Evolutionary conservation across 2,329 filamentous ascomycete genomes (phyloP), one percentile per base, ranked within the genome.

Genomic region (Aspergillus candidus): DNA sequence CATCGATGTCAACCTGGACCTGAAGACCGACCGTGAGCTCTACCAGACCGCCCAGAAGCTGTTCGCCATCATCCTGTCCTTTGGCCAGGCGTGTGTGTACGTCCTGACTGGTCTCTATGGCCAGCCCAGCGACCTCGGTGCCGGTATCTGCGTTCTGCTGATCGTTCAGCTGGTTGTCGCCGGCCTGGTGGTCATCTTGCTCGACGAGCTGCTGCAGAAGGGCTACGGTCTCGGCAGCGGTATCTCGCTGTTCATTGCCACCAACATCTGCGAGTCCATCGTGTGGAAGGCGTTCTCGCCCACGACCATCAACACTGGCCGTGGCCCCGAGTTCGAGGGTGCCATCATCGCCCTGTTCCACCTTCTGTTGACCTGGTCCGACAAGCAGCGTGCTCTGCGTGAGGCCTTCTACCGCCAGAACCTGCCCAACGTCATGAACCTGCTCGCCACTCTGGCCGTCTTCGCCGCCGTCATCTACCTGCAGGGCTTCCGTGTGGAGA

Each of bases 11-110:
- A 97, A 98, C 82, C 87, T 98, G 63, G 93, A 98, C 79, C 84
- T 97, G 72, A 98, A 98, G 81, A 93, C 91, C 71, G 93, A 98
- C 74, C 93, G 93, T 73, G 93, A 98, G 78, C 84, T 98, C 55
- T 98, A 98, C 82, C 93, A 98, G 79, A 98, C 91, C 54, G 93
- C 94, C 44, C 93, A 98, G 80, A 98, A 98, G 79, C 86, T 95
- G 55, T 91, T 95, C 63, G 93, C 93, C 59, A 94, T 98, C 66
- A 94, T 98, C 68, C 81, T 98, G 59, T 94, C 91, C 54, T 93
- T 95, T 72, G 93, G 93, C 59, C 94, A 95, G 69, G 91, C 90
- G 64, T 95, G 90, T 60, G 93, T 98, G 62, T 97, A 94, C 73
- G 93, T 98, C 68, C 87, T 98, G 73, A 96, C 90, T 61, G 90